Conservation (phyloP, 345 rosid species). For the Eucalyptus curtisii region DNA sequence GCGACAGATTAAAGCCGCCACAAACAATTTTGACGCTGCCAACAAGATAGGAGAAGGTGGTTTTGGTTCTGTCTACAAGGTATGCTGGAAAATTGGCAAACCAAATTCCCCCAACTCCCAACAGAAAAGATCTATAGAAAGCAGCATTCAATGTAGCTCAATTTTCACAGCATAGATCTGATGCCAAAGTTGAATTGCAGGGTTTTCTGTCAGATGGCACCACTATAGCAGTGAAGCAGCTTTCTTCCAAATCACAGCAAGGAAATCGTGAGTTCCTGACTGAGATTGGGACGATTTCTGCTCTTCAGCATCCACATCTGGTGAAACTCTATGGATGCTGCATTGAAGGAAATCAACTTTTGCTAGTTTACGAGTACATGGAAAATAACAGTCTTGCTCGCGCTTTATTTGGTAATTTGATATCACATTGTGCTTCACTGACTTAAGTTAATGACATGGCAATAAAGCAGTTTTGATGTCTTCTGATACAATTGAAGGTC, state of each 20-base stretch:
- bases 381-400: constrained; percentile 11
- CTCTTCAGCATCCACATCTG: constrained; percentile 10
- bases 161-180: background rate
- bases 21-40: background rate
- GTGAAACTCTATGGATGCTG: constrained; percentile 13
- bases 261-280: constrained; percentile 17
- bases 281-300: constrained; percentile 10
- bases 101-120: background rate
- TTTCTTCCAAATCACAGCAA: constrained; percentile 58
- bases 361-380: constrained; percentile 8
- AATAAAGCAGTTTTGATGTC: background rate
- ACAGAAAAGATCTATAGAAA: background rate
- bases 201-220: constrained; percentile 7
- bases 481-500: background rate
- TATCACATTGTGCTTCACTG: background rate
- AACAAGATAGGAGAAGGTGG: constrained; percentile 16
- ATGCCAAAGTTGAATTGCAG: background rate
- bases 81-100: background rate
- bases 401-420: constrained; percentile 2
- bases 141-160: background rate
- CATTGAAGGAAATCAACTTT: constrained; percentile 6
- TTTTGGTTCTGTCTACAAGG: constrained; percentile 10
- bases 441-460: background rate
- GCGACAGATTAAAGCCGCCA: constrained; percentile 9
- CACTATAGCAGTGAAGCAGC: constrained; percentile 35